phyloP scores from a whole-genome alignment of 139 green algal genomes.

The Micromonas pusilla region DNA sequence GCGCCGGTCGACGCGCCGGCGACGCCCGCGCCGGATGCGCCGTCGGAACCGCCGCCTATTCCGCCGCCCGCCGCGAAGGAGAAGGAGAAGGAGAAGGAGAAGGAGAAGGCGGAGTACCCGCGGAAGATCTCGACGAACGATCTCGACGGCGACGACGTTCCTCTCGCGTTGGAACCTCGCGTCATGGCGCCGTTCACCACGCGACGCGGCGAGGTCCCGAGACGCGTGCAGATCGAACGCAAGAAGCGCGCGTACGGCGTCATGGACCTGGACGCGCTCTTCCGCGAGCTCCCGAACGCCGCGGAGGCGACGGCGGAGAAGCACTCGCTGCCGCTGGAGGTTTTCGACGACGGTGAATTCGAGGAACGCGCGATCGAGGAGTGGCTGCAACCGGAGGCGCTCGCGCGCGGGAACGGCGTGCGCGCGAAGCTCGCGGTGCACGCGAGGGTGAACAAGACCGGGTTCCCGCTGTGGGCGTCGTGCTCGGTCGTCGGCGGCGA shows the following conservation, averaged over 20 bases:
- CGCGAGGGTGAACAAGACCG: neutral
- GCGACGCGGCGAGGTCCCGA: constrained; percentile 46
- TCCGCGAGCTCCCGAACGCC: constrained; percentile 37
- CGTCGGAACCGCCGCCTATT: too few relatives aligned
- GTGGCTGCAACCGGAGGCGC: constrained; percentile 46
- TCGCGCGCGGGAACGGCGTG: neutral
- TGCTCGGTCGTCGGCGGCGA: neutral
- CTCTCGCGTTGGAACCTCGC: constrained; percentile 18
- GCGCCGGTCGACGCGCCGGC: too few relatives aligned
- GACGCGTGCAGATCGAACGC: constrained; percentile 62
- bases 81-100: neutral
- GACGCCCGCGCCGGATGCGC: too few relatives aligned
- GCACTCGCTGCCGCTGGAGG: constrained; percentile 35
- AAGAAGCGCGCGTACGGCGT: constrained; percentile 55
- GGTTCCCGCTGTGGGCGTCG: neutral
- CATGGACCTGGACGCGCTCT: constrained; percentile 48
- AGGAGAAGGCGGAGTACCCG: too few relatives aligned
- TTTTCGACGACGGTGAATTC: constrained; percentile 64
- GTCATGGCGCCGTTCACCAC: constrained; percentile 58
- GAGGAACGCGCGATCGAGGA: constrained; percentile 48
- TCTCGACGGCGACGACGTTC: neutral
- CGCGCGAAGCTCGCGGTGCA: neutral
- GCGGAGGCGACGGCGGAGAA: neutral
- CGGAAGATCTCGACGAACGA: neutral
- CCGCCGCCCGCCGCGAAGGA: neutral